These are phyloP conservation scores for Aurinia saxatilis DNA, from an alignment of 345 rosid genomes.

Conservation along the genomic window DNA sequence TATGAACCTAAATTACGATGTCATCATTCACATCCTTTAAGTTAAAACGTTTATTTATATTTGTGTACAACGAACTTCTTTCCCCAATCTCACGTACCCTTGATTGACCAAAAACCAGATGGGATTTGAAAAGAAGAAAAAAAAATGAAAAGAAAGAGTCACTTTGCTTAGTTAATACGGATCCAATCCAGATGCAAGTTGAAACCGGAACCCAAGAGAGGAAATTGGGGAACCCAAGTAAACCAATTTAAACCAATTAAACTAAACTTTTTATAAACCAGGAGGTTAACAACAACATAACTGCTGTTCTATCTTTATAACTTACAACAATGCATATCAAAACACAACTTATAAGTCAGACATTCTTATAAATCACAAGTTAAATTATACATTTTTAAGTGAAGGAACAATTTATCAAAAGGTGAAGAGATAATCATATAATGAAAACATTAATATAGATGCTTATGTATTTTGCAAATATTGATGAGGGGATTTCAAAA, in stretches of 20 bases:
- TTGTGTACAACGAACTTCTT: too few relatives aligned
- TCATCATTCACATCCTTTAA: too few relatives aligned
- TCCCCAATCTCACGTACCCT: neutral
- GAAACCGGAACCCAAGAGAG: slow-evolving; percentile 21
- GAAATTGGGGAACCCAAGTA: neutral
- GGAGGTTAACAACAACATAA: neutral
- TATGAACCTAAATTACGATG: too few relatives aligned
- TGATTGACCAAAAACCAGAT: neutral
- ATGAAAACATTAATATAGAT: neutral
- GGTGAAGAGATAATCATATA: neutral
- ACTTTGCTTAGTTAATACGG: slow-evolving; percentile 12
- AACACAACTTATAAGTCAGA: too few relatives aligned
- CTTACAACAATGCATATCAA: too few relatives aligned
- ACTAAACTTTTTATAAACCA: neutral
- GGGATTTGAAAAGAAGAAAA: neutral
- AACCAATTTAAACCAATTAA: neutral
- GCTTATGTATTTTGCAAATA: neutral
- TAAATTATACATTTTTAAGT: neutral
- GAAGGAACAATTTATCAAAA: neutral
- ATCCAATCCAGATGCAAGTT: slow-evolving; percentile 22
- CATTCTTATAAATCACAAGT: neutral
- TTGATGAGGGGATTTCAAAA: neutral
- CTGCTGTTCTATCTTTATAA: neutral
- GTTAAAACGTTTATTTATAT: too few relatives aligned
- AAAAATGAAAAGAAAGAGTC: neutral